phyloP scores from a whole-genome alignment of 192 early-diverging fungal genomes.

The Coemansia sp. region DNA sequence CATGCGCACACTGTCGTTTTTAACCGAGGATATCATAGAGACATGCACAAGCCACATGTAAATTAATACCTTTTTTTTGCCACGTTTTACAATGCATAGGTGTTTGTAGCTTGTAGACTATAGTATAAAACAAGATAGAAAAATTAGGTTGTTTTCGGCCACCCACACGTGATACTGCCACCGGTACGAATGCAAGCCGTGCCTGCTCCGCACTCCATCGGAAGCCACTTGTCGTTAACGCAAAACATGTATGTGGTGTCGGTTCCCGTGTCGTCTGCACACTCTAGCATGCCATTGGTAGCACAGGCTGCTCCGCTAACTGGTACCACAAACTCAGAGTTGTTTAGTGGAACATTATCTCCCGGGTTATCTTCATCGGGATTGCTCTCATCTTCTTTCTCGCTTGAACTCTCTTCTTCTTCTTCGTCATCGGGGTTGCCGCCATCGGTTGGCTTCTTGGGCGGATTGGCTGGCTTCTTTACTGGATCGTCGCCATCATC shows the following conservation, averaged over 20 bases:
- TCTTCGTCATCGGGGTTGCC: background rate
- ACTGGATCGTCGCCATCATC: background rate
- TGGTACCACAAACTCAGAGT: background rate
- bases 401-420: background rate
- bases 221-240: background rate
- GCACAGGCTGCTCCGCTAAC: background rate
- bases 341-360: background rate
- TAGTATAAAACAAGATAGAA: no score
- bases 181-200: background rate
- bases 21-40: no score
- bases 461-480: background rate
- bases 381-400: background rate
- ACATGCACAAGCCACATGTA: no score
- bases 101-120: no score
- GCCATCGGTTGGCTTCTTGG: background rate
- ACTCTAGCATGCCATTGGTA: background rate
- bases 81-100: no score
- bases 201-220: slow-evolving; percentile 1
- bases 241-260: slow-evolving; percentile 7
- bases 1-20: no score
- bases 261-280: background rate
- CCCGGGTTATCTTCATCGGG: background rate
- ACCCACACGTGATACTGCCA: background rate
- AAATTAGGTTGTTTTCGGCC: background rate
- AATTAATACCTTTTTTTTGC: no score